Evolutionary conservation across 2,329 filamentous ascomycete genomes (phyloP).

Genomic region (Knoxdaviesia proteae): DNA sequence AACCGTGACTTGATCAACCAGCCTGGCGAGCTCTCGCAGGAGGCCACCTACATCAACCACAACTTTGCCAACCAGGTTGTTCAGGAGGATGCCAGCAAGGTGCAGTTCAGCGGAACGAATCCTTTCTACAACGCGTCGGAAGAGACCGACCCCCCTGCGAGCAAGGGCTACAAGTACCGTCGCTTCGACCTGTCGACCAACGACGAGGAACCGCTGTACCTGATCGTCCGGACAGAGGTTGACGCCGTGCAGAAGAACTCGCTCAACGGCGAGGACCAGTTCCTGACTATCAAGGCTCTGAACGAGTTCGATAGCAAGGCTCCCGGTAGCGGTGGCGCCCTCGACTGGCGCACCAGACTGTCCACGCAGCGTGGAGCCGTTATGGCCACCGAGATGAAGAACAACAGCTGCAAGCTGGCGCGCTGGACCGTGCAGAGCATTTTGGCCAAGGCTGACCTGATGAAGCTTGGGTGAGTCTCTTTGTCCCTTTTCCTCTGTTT

Average conservation of each 20-base stretch:
- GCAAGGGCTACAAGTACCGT: constrained; percentile 97
- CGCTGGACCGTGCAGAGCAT: constrained; percentile 96
- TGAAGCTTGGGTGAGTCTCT: constrained; percentile 75
- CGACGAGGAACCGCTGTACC: constrained; percentile 81
- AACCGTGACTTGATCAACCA: constrained; percentile 93
- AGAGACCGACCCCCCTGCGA: constrained; percentile 82
- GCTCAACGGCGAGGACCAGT: constrained; percentile 78
- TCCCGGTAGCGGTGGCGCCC: constrained; percentile 77
- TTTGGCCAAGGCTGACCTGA: constrained; percentile 86
- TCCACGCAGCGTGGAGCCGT: constrained; percentile 89
- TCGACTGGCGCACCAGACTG: constrained; percentile 94
- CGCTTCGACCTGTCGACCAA: constrained; percentile 89
- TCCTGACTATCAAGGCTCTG: constrained; percentile 79
- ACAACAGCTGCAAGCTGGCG: constrained; percentile 97
- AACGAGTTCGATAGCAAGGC: constrained; percentile 99
- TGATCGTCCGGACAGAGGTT: constrained; percentile 85
- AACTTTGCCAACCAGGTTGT: constrained; percentile 97
- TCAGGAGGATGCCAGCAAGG: constrained; percentile 57
- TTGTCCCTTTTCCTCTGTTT: constrained; percentile 1
- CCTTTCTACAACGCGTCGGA: constrained; percentile 93
- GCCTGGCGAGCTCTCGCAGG: constrained; percentile 76
- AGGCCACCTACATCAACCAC: constrained; percentile 99
- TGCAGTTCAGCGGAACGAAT: constrained; percentile 72
- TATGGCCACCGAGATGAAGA: constrained; percentile 99
- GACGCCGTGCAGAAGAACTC: constrained; percentile 93